Evolutionary conservation across 2,329 filamentous ascomycete genomes (phyloP).

Genomic region (Colletotrichum sp.): DNA sequence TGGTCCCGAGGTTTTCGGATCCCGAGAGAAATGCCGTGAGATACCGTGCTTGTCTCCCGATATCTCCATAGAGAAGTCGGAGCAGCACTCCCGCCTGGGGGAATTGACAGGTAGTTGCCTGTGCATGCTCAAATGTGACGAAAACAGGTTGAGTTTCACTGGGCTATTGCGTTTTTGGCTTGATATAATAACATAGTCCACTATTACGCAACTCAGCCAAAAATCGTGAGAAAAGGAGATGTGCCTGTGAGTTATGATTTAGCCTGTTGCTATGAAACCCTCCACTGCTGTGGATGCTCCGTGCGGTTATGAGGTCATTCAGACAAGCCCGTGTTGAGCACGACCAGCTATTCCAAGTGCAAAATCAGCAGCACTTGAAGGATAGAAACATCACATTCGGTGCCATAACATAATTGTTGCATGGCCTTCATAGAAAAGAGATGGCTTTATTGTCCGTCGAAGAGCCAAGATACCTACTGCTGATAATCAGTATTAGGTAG

Average conservation of each 20-base stretch:
- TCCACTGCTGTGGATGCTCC: accelerated
- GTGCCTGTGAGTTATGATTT: background rate
- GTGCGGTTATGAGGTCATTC: background rate
- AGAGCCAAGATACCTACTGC: no score
- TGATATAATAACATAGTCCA: accelerated
- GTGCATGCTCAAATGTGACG: accelerated
- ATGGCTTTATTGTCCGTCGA: no score
- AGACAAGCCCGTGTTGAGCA: background rate
- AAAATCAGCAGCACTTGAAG: accelerated
- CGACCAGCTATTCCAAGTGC: background rate
- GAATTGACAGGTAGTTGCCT: background rate
- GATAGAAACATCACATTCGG: background rate
- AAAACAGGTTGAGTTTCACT: accelerated
- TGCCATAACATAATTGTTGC: accelerated
- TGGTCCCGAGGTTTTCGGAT: background rate
- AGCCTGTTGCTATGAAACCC: accelerated
- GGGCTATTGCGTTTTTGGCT: background rate
- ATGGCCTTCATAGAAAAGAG: no score
- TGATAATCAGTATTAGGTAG: no score
- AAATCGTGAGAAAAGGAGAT: background rate
- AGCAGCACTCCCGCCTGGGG: background rate
- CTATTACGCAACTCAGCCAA: background rate
- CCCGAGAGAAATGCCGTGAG: background rate
- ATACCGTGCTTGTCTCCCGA: background rate
- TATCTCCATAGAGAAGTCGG: background rate